Evolutionary conservation across 495 filamentous ascomycete species (phyloP), one percentile per base, ranked within the genome.

Genomic region (Ramalina intermedia): DNA sequence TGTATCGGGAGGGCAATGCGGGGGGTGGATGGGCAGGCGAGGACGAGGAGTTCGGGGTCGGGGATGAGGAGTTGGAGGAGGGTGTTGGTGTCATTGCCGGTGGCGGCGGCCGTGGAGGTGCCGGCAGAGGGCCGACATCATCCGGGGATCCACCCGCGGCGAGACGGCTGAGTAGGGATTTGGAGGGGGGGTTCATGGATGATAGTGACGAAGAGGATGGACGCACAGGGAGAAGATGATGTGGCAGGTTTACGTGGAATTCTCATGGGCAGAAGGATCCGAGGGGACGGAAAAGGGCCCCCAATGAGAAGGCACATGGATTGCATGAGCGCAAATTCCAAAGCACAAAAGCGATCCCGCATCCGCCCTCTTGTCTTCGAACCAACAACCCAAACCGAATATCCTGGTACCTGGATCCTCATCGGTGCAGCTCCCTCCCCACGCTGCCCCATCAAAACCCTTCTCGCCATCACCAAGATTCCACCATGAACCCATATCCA

Each of bases 121-220:
- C 74, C 56, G 64, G 73, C 52, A 51, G 64, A 63, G 51, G 29
- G 71, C 64, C 57, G 70, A 58, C 49, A 69, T 62, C 49, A 69
- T 63, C 55, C 52, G 24, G 41, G 62, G 55, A 58, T 48, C 55
- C 54, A 26, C 69, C 69, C 27, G 52, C 62, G 18, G 68, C 74
- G 46, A 66, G 76, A 50, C 72, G 87, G 53, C 58, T 93, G 43
- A 87, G 85, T 67, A 73, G 86, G 60, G 87, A 94, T 35, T 60
- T 93, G 47, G 86, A 91, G 62, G 76, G 85, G 50, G 86, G 84
- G 1, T 93, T 93, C 59, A 79, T 76, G 69, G 83, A 87, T 66
- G 82, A 87, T 59, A 87, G 85, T 61, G 80, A 84, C 50, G 24
- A 47, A 9, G 27, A 47, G 8, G 27, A 47, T 9, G 44, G 27